Evolutionary conservation across 306 rosid species (phyloP).

Genomic region (Luffa aegyptiaca): DNA sequence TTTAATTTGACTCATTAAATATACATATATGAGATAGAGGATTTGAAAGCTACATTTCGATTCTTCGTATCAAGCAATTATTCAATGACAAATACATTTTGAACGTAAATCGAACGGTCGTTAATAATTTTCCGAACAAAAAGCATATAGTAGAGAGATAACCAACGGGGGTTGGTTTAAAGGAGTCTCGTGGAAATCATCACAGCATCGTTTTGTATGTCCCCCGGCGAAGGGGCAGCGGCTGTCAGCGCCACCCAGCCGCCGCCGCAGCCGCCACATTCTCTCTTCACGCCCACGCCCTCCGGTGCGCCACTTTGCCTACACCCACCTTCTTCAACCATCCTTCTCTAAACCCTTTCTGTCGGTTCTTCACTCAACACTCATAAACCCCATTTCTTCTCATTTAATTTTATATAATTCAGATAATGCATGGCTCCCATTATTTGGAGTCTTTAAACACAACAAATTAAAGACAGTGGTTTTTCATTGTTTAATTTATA

Average conservation of each 20-base stretch:
- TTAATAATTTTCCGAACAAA: too few relatives aligned
- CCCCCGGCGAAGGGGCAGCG: background rate
- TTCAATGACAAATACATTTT: too few relatives aligned
- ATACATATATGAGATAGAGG: too few relatives aligned
- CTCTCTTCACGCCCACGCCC: conserved; percentile 43
- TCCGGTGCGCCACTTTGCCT: conserved; percentile 68
- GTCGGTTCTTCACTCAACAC: background rate
- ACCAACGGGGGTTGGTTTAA: too few relatives aligned
- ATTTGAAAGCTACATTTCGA: too few relatives aligned
- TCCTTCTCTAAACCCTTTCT: conserved; percentile 32
- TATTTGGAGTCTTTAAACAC: background rate
- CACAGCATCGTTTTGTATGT: background rate
- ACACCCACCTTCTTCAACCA: conserved; percentile 31
- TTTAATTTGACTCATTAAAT: too few relatives aligned
- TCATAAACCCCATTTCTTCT: background rate
- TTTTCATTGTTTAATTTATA: background rate
- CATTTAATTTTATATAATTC: background rate
- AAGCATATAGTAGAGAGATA: too few relatives aligned
- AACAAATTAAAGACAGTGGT: background rate
- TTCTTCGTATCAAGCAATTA: too few relatives aligned
- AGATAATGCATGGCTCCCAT: background rate
- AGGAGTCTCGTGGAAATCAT: background rate
- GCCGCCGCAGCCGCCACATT: background rate
- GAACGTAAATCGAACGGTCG: too few relatives aligned
- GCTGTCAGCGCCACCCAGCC: background rate